Conservation (phyloP, 1,284 basidiomycete genomes). For the Gomphus bonarii region DNA sequence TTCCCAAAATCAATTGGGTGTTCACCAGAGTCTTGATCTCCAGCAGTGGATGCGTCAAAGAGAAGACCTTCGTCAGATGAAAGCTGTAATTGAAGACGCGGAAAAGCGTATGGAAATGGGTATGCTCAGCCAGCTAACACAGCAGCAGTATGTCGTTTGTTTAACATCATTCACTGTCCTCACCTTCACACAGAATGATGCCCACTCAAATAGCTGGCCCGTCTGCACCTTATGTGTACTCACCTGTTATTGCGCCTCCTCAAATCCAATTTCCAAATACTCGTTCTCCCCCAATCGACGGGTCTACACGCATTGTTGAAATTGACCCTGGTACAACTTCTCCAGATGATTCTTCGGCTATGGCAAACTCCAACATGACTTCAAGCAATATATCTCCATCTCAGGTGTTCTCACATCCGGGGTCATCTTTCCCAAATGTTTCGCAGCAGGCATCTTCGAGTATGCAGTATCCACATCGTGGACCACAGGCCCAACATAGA, state of each 20-base stretch:
- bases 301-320: not conserved
- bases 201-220: not conserved
- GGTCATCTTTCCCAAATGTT: not conserved
- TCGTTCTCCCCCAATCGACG: not conserved
- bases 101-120: not conserved
- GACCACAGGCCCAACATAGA: not conserved
- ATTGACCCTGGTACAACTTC: not conserved
- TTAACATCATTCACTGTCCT: not conserved
- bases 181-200: not conserved
- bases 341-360: not conserved
- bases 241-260: not conserved
- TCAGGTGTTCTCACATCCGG: not conserved
- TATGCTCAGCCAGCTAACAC: not conserved
- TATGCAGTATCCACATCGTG: not conserved
- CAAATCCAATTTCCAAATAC: no score
- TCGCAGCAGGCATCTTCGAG: not conserved
- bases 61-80: not conserved
- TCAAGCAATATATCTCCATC: not conserved
- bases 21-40: not conserved
- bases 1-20: not conserved
- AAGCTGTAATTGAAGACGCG: constrained; percentile 1
- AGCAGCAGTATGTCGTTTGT: not conserved
- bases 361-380: not conserved
- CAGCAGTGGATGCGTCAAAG: constrained; percentile 1
- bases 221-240: not conserved